These are phyloP conservation scores for Xylariales sp. DNA, from an alignment of 2,329 filamentous ascomycete species.

Conservation along the genomic window DNA sequence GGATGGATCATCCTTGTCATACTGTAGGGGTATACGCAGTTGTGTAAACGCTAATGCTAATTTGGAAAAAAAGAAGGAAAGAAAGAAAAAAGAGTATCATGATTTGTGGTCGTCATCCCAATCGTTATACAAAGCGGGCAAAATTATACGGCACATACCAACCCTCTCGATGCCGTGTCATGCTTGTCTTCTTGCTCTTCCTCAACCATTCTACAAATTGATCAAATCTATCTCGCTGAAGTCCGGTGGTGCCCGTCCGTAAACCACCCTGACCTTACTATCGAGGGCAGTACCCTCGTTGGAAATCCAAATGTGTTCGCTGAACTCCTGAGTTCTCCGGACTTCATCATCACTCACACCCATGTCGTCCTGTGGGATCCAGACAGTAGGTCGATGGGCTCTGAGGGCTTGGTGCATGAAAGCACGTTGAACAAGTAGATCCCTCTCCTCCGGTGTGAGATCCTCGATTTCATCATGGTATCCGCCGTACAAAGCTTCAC, in stretches of 20 bases:
- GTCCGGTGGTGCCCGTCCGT: slow-evolving; percentile 80
- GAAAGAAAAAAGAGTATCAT: too few species aligned
- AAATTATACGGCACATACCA: too few species aligned
- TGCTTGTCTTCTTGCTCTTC: too few species aligned
- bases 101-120: too few species aligned
- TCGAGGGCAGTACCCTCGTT: slow-evolving; percentile 89
- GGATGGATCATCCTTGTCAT: too few species aligned
- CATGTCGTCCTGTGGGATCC: slow-evolving; percentile 88
- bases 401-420: slow-evolving; percentile 89
- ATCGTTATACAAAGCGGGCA: too few species aligned
- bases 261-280: slow-evolving; percentile 76
- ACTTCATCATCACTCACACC: slow-evolving; percentile 93
- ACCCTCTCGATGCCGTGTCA: too few species aligned
- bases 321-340: slow-evolving; percentile 68
- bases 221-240: slow-evolving; percentile 87
- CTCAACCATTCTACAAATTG: slow-evolving; percentile 58
- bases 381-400: slow-evolving; percentile 80
- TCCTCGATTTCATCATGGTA: slow-evolving; percentile 94
- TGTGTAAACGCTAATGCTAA: too few species aligned
- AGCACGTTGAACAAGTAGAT: slow-evolving; percentile 77
- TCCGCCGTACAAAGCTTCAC: slow-evolving; percentile 78
- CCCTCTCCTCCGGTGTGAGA: slow-evolving; percentile 82
- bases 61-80: too few species aligned
- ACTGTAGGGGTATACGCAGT: too few species aligned
- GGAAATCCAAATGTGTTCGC: slow-evolving; percentile 83